Base-by-base conservation (phyloP, 345 rosid species). In the Ailanthus altissimus region DNA sequence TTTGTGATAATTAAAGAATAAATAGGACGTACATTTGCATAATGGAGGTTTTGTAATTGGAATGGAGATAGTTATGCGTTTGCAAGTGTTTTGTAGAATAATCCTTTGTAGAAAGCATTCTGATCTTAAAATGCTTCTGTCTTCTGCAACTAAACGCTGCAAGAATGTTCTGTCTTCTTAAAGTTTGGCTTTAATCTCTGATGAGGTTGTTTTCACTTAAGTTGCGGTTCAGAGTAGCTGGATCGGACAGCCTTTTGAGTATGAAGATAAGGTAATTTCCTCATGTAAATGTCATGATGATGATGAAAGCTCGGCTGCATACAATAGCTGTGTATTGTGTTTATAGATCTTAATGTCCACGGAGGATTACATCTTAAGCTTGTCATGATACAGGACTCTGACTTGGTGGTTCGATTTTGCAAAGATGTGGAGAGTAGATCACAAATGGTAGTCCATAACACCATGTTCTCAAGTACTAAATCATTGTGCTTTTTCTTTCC, bases 361-460 rank as follows among this genome's bases (percentile, higher is more conserved):
- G 26, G 26, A 57, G 40, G 9, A 25, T 25, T 54, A 26, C 59
- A 62, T 53, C 26, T 43, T 64, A 62, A 32, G 63, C 60, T 40
- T 81, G 75, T 51, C 4, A 76, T 75, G 74, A 42, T 81, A 75
- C 84, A 93, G 98, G 97, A 87, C 5, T 60, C 78, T 11, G 99
- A 96, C 78, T 73, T 91, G 75, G 98, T 81, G 43, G 84, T 96
- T 85, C 86, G 93, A 42, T 93, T 96, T 80, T 96, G 98, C 92
- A 96, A 91, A 83, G 98, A 92, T 80, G 97, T 93, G 38, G 94
- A 96, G 88, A 82, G 84, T 54, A 85, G 99, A 89, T 90, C 98
- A 45, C 92, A 89, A 71, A 11, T 57, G 97, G 99, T 96, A 90
- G 47, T 88, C 71, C 15, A 66, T 72, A 74, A 74, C 72, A 82